A percentile compares a stretch with the other conserved stretches of the same genome.
phyloP scores from a whole-genome alignment of 2,329 filamentous ascomycete genomes.

The Lojkania enalia region DNA sequence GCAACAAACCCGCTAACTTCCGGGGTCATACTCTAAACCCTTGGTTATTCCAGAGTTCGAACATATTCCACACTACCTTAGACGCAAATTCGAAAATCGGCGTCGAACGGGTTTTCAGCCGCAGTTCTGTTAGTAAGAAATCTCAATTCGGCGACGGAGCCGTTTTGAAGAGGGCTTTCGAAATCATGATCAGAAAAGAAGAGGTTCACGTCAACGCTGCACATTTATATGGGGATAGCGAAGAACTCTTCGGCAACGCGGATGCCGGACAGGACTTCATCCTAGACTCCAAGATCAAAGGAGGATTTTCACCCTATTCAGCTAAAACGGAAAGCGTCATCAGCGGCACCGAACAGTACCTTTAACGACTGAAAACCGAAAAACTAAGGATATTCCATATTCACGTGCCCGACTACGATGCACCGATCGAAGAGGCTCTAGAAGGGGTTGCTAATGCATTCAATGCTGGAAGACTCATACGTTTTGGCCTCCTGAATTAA shows the following conservation, averaged over 20 bases:
- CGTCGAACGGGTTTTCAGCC: conserved; percentile 2
- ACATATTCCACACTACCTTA: too few species aligned
- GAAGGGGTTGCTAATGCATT: not conserved
- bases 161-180: conserved; percentile 12
- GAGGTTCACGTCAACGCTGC: conserved; percentile 35
- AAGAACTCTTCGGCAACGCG: conserved; percentile 43
- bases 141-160: not conserved
- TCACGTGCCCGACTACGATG: conserved; percentile 1
- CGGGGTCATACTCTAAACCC: too few species aligned
- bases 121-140: not conserved
- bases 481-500: not conserved
- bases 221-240: conserved; percentile 40
- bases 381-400: conserved; percentile 10
- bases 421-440: not conserved
- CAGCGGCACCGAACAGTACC: conserved; percentile 25
- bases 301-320: conserved; percentile 39
- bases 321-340: conserved; percentile 38
- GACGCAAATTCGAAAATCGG: not conserved
- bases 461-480: not conserved
- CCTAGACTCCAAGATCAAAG: conserved; percentile 48
- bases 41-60: too few species aligned
- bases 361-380: conserved; percentile 19
- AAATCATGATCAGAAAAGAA: conserved; percentile 21
- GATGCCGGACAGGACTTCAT: conserved; percentile 42
- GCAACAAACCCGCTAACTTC: too few species aligned